Evolutionary conservation across 164 flowering plant species (phyloP).

Genomic region (Liriodendron chinense): DNA sequence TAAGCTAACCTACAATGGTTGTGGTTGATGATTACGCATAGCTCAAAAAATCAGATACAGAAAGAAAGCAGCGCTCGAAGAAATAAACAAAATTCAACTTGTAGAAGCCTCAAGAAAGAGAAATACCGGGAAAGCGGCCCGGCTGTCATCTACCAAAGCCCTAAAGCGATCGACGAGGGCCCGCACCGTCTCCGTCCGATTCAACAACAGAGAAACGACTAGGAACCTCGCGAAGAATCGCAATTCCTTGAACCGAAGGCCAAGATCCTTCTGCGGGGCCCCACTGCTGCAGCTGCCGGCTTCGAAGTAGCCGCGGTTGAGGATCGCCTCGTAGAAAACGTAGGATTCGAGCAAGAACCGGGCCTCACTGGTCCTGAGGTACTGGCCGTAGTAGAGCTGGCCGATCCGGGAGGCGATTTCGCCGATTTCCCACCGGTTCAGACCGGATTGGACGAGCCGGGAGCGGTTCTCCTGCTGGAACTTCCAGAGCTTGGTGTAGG

Average conservation of each 20-base stretch:
- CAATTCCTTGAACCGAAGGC: conserved; percentile 74
- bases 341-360: conserved; percentile 76
- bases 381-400: conserved; percentile 89
- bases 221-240: conserved; percentile 90
- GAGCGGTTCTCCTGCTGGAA: conserved; percentile 79
- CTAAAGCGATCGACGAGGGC: conserved; percentile 54
- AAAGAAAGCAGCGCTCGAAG: not conserved
- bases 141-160: conserved; percentile 65
- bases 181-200: conserved; percentile 57
- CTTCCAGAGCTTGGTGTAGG: conserved; percentile 84
- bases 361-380: conserved; percentile 78
- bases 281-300: conserved; percentile 17
- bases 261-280: conserved; percentile 40
- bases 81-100: not conserved
- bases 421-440: conserved; percentile 93
- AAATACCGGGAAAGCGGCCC: conserved; percentile 49
- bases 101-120: not conserved
- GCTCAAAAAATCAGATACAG: too few relatives aligned
- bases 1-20: too few relatives aligned
- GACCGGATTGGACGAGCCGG: conserved; percentile 63
- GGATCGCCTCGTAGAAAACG: conserved; percentile 88
- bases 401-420: conserved; percentile 98
- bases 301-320: conserved; percentile 65
- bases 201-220: conserved; percentile 69
- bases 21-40: too few relatives aligned